Base-by-base conservation (phyloP, 192 early-diverging fungal genomes). In the Spinellus fusiger region DNA sequence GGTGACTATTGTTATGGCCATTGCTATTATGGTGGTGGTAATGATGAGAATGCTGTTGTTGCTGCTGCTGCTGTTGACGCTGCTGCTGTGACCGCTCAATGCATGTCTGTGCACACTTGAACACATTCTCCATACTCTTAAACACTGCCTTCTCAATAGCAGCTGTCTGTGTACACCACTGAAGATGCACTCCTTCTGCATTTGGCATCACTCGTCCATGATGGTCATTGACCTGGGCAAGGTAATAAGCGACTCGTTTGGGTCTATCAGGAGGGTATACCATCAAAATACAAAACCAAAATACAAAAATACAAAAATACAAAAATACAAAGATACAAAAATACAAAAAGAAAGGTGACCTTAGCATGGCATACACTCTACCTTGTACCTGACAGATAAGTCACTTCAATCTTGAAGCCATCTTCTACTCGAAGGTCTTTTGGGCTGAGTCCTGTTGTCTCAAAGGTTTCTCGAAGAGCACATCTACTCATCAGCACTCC, bases 71-170 rank as follows among this genome's bases (percentile, higher is more conserved):
- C 62, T 76, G 61, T 63, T 70, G 40, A 59, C 60, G 38, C 71
- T 75, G 29, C 63, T 66, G 48, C 62, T 73, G 32, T 66, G 61
- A 54, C 77, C 20, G 74, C 56, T 86, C 86, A 25, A 89, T 80
- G 66, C 80, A 86, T 48, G 77, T 62, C 44, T 83, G 73, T 1
- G 92, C 86, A 56, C 83, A 71, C n/a, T 72, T 77, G 53, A 94
- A 75, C 7, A 91, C 83, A 55, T 92, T 82, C 71, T 94, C 89
- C 91, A 94, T 94, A 65, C 75, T 89, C 61, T 82, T 83, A 69
- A 83, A 93, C 31, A 83, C 64, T 1, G 71, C 78, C 61, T 86
- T 90, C 32, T 90, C 88, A 3, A 73, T 60, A 0, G 90, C 90
- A 51, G 75, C 71, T 28, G 85, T 78, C 7, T 86, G 68, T 22